A percentile compares a stretch with the other conserved stretches of the same genome.
phyloP scores from a whole-genome alignment of 176 grass and related monocot species.

The Oryza rufipogon region DNA sequence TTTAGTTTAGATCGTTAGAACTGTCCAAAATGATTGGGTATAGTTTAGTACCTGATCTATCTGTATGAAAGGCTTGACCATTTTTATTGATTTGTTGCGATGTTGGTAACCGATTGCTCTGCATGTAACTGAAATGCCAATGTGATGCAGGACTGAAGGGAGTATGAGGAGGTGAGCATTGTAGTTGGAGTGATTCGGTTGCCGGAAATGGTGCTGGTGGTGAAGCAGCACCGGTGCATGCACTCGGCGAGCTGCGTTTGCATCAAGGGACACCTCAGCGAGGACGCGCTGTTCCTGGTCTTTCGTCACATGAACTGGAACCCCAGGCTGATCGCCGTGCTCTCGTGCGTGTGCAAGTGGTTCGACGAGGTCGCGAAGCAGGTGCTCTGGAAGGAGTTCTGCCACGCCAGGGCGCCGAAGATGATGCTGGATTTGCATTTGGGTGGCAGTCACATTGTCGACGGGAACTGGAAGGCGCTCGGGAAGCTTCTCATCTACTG shows the following conservation, averaged over 20 bases:
- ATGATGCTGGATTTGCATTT: conserved; percentile 98
- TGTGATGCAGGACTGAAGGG: conserved; percentile 31
- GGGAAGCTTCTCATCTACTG: conserved; percentile 97
- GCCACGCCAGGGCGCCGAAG: conserved; percentile 85
- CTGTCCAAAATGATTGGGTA: neutral
- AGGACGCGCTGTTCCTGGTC: conserved; percentile 90
- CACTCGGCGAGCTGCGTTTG: conserved; percentile 85
- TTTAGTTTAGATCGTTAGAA: neutral
- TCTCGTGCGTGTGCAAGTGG: conserved; percentile 99
- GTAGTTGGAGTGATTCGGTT: conserved; percentile 10
- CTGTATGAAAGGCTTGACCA: neutral
- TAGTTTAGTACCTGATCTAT: neutral
- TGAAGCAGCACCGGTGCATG: conserved; percentile 93
- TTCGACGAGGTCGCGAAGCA: conserved; percentile 87
- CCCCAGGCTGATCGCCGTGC: conserved; percentile 76
- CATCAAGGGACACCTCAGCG: conserved; percentile 83
- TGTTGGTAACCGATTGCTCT: neutral
- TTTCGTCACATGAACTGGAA: conserved; percentile 97
- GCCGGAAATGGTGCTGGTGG: conserved; percentile 58
- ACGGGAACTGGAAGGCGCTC: conserved; percentile 96
- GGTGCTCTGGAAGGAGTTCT: conserved; percentile 99
- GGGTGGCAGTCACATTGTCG: conserved; percentile 83
- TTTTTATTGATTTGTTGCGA: neutral
- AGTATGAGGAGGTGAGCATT: conserved; percentile 23
- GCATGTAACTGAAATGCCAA: conserved; percentile 18